Conservation (phyloP, 805 yeast species). For the Candida anglica region DNA sequence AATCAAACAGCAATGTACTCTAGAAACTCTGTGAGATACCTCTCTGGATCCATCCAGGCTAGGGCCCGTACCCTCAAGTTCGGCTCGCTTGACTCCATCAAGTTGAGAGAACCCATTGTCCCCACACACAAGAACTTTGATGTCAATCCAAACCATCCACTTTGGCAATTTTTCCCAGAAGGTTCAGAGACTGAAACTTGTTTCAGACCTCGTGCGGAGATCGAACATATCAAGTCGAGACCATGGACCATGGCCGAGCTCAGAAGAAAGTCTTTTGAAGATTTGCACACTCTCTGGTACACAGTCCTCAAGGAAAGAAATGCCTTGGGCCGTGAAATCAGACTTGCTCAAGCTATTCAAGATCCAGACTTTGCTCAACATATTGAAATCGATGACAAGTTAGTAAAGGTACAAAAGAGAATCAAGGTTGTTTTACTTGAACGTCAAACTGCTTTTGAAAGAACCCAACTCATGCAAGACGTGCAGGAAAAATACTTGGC, state of each 20-base stretch:
- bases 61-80: no score
- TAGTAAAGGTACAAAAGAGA: conserved; percentile 39
- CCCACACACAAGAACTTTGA: conserved; percentile 74
- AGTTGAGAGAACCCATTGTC: conserved; percentile 75
- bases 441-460: conserved; percentile 67
- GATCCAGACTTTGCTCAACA: conserved; percentile 22
- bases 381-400: conserved; percentile 36
- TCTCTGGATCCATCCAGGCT: no score
- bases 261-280: conserved; percentile 87
- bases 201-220: conserved; percentile 54
- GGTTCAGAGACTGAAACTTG: conserved; percentile 49
- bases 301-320: conserved; percentile 81
- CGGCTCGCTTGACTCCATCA: conserved; percentile 30
- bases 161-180: conserved; percentile 82
- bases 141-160: conserved; percentile 82
- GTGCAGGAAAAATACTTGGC: conserved; percentile 46
- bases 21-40: no score
- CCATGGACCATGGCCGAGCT: conserved; percentile 87
- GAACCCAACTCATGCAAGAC: conserved; percentile 47
- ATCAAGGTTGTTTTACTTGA: conserved; percentile 86
- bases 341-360: conserved; percentile 41
- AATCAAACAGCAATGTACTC: no score
- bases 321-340: conserved; percentile 68
- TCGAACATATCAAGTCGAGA: conserved; percentile 53
- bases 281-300: conserved; percentile 90